Evolutionary conservation across 2,329 filamentous ascomycete species (phyloP), one percentile per base, ranked within the genome.

Genomic region (Trichoderma sp.): DNA sequence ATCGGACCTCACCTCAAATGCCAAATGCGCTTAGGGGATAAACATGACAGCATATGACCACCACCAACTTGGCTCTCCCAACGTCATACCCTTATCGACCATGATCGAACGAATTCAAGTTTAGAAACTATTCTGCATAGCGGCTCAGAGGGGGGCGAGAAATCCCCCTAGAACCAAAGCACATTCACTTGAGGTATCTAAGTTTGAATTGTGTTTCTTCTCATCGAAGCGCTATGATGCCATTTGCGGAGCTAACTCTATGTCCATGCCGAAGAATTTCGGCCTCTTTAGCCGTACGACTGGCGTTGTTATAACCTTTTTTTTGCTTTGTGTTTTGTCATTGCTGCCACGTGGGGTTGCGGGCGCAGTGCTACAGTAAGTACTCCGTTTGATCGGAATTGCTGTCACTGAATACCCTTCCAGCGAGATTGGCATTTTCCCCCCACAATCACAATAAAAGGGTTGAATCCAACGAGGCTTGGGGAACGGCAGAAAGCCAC

Each of bases 401-500:
- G 57, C 21, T 21, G 57, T 21, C n/a, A 30, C 57, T 36, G 58
- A 6, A 36, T 26, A 61, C n/a, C 58, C 58, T 39, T 61, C n/a
- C 58, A 21, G 32, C 58, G 18, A 60, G 32, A 34, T 34, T 60
- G 57, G 57, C 57, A 60, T 32, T n/a, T 24, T 11, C 36, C 57
- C 57, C 57, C 57, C 57, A 60, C 57, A 60, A 60, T 60, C 28
- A 21, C 57, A 21, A 60, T 60, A 11, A 32, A 60, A 60, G n/a
- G 8, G 26, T 32, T 21, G 51, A 58, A 67, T 67, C 64, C 61
- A 64, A 47, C 61, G 61, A 39, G 64, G 51, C 64, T 43, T 64
- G 36, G 57, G 30, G 30, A 34, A 15, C 14, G 65, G 56, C 28
- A 53, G n/a, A 53, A 36, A 47, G 65, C 36, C 57, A 69, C 53